Percentiles rank a stretch among this genome's conserved stretches.
Conservation (phyloP, 2,329 filamentous ascomycete species). For the Verticillium isaacii region DNA sequence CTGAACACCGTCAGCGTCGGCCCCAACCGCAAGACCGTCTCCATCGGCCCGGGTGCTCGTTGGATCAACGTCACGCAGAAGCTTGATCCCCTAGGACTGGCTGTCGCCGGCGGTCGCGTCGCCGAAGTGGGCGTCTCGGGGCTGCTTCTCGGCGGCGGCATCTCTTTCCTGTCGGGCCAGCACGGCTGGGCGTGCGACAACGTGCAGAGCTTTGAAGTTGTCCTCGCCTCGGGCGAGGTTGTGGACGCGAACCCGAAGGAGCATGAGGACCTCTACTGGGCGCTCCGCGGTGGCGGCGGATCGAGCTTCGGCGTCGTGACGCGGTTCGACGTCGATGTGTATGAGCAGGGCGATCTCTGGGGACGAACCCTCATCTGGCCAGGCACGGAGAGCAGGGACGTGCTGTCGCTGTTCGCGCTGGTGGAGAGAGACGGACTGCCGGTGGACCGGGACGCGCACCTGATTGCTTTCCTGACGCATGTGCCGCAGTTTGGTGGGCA, state of each 20-base stretch:
- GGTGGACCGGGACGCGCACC: not conserved
- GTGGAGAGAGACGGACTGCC: not conserved
- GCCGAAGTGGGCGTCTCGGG: slow-evolving; percentile 18
- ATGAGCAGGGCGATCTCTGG: slow-evolving; percentile 24
- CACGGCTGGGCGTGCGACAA: slow-evolving; percentile 43
- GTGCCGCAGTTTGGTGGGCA: not conserved
- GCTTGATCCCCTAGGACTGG: slow-evolving; percentile 12
- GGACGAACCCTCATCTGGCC: not conserved
- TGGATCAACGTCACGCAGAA: slow-evolving; percentile 17
- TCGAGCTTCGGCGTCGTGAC: slow-evolving; percentile 35
- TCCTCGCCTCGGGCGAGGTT: slow-evolving; percentile 38
- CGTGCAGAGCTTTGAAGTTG: slow-evolving; percentile 39
- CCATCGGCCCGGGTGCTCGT: slow-evolving; percentile 21
- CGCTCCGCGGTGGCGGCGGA: slow-evolving; percentile 31
- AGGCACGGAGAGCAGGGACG: not conserved
- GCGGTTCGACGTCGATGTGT: slow-evolving; percentile 22
- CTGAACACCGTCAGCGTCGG: slow-evolving; percentile 13
- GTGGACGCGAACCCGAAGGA: slow-evolving; percentile 30
- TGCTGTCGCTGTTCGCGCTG: not conserved
- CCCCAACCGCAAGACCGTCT: slow-evolving; percentile 14
- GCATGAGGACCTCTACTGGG: slow-evolving; percentile 38
- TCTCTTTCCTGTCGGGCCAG: slow-evolving; percentile 40
- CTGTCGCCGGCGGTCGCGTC: slow-evolving; percentile 18
- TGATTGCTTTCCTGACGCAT: not conserved
- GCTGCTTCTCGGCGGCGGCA: slow-evolving; percentile 19